Evolutionary conservation across 1,284 basidiomycete genomes (phyloP), one percentile per base, ranked within the genome.

Genomic region (Cutaneotrichosporon sp.): DNA sequence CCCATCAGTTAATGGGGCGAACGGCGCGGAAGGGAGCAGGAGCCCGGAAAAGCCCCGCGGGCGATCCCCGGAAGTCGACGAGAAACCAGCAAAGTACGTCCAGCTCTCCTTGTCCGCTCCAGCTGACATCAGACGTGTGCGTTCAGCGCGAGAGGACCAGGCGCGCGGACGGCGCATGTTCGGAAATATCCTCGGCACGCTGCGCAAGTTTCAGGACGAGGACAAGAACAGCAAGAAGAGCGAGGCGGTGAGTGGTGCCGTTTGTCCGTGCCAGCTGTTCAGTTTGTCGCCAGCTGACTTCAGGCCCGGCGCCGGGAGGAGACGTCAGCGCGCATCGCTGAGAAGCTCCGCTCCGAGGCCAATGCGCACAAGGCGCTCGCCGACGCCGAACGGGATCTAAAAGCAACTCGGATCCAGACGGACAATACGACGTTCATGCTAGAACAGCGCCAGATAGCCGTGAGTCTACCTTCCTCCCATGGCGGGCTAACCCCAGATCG

Each of bases 161-260:
- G 68, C 66, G 12, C 60, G 74, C 35, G 63, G 67, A 2, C 68
- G 68, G 52, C 43, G 74, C 25, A 49, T 75, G 49, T 73, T 75
- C 46, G 74, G 74, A 0, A 74, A 73, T 50, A 54, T 75, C 9
- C 54, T 75, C 32, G 72, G 72, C 6, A 74, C 71, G n/a, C 57
- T 75, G 44, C 66, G 70, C 44, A 63, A 69, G 54, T 75, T 75
- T 55, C 64, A 72, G 59, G 73, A 70, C 41, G 74, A 75, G 19
- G 72, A 74, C 56, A 72, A 68, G 61, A 61, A 56, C 16, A 59
- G 56, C 26, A 55, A 67, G 20, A 62, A 54, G 20, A 70, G 65
- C 46, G 68, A 69, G 46, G 70, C 70, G 41, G 73, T 74, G 45
- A 59, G 72, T 64, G 4, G 17, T 3, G 9, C 22, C n/a, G n/a